Base-by-base conservation (phyloP, 176 grass and related monocot species). In the Typha latifolia region DNA sequence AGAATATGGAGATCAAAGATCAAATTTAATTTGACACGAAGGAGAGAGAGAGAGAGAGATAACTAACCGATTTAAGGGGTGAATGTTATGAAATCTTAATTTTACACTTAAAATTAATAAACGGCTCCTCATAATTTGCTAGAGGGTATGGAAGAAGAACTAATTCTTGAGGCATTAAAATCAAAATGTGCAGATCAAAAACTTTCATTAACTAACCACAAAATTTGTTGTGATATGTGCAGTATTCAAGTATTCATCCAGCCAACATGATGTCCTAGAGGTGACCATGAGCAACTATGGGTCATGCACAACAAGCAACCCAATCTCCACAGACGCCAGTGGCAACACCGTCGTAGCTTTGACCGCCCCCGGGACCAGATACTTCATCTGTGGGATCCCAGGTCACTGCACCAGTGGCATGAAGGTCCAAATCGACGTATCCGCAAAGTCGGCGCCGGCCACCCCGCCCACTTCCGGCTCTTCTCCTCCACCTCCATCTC, bases 351-450 rank as follows among this genome's bases (percentile, higher is more conserved):
- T 77, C 53, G 26, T 91, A 59, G 2, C 65, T 6, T 85, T 96
- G 66, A 16, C 66, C 61, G 31, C 71, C 18, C 24, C 61, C 49
- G 85, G 84, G 29, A 86, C 75, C 0, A 74, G 82, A 12, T 91
- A 96, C 85, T 96, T 96, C 85, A 79, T 96, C 67, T 96, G 92
- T 72, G 84, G 82, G 24, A 62, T 80, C 51, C 66, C 68, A 3
- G 78, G 72, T 0, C 92, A 96, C 82, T 96, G 92, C 77, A 9
- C 61, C 49, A 62, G 29, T 1, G 92, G 92, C 52, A 87, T 88
- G 85, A 91, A 91, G 74, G 79, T 91, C 63, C 74, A 78, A 59
- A 66, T 96, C 74, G 48, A 77, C 74, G 69, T 74, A 29, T 2
- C 49, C 3, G 4, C 53, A 1, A 4, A n/a, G 68, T 47, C 48